Evolutionary conservation across 305 asterid genomes (phyloP).

Genomic region (Fraxinus dipetala): DNA sequence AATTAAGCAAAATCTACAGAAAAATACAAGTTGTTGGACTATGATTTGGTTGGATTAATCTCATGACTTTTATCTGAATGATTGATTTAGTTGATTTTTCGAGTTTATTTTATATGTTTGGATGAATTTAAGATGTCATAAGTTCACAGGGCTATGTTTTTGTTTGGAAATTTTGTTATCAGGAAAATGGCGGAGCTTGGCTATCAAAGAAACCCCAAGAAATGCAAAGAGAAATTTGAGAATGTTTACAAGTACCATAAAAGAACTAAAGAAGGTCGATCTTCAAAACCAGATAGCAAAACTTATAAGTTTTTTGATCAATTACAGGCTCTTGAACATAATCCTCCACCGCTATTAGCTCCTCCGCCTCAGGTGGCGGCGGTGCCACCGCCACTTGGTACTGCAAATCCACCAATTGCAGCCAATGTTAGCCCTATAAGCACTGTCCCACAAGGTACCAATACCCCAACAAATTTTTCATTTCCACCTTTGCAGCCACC

Average conservation of each 20-base stretch:
- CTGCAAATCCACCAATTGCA: not conserved
- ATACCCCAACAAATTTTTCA: constrained; percentile 22
- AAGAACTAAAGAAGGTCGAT: constrained; percentile 81
- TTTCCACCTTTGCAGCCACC: constrained; percentile 28
- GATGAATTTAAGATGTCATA: constrained; percentile 20
- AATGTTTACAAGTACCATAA: constrained; percentile 87
- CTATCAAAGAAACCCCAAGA: constrained; percentile 70
- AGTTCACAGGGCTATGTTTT: not conserved
- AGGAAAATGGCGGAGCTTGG: constrained; percentile 96
- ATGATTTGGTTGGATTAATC: not conserved
- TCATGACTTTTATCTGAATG: not conserved
- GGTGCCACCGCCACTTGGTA: constrained; percentile 19
- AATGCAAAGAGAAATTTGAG: constrained; percentile 94
- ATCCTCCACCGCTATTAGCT: constrained; percentile 36
- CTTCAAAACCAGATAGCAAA: constrained; percentile 78
- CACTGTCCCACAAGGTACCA: constrained; percentile 6
- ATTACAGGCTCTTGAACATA: constrained; percentile 64
- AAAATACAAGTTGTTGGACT: not conserved
- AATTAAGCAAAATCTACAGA: not conserved
- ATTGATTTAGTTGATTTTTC: constrained; percentile 15
- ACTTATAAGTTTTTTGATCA: constrained; percentile 82
- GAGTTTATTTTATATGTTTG: constrained; percentile 38
- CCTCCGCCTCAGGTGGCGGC: constrained; percentile 21
- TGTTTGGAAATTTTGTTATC: constrained; percentile 12
- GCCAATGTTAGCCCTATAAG: constrained; percentile 41